phyloP scores from a whole-genome alignment of 1,139 yeast genomes.

The Lizanozyma gosingica region DNA sequence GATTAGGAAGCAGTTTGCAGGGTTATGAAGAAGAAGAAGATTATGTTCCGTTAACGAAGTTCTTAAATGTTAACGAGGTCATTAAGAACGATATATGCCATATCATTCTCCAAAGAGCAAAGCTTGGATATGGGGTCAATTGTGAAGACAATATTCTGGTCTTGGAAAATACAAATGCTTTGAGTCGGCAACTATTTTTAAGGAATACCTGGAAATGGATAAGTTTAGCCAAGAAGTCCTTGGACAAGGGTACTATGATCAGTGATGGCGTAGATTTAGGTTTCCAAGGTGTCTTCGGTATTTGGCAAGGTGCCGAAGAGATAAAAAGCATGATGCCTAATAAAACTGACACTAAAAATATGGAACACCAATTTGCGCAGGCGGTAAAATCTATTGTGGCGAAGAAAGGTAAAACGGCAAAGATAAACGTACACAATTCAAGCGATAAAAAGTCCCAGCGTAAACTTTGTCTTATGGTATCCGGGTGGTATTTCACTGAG shows the following conservation, averaged over 20 bases:
- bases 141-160: constrained; percentile 56
- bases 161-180: constrained; percentile 42
- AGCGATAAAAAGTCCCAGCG: constrained; percentile 56
- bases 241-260: constrained; percentile 61
- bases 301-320: constrained; percentile 78
- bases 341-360: constrained; percentile 21
- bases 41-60: constrained; percentile 22
- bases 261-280: constrained; percentile 70
- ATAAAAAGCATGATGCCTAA: constrained; percentile 49
- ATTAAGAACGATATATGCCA: constrained; percentile 58
- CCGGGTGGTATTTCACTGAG: constrained; percentile 86
- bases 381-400: constrained; percentile 37
- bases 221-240: constrained; percentile 58
- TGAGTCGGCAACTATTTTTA: constrained; percentile 51
- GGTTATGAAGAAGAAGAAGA: constrained; percentile 11
- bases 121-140: constrained; percentile 65
- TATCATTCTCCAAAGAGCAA: constrained; percentile 62
- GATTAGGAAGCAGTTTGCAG: constrained; percentile 2
- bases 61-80: constrained; percentile 27
- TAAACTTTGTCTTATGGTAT: constrained; percentile 69
- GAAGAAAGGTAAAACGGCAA: constrained; percentile 35
- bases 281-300: constrained; percentile 79
- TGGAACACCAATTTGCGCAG: constrained; percentile 36
- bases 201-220: constrained; percentile 90
- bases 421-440: constrained; percentile 36